Evolutionary conservation across 768 basidiomycete species (phyloP).

Genomic region (Cystobasidium onofrii): DNA sequence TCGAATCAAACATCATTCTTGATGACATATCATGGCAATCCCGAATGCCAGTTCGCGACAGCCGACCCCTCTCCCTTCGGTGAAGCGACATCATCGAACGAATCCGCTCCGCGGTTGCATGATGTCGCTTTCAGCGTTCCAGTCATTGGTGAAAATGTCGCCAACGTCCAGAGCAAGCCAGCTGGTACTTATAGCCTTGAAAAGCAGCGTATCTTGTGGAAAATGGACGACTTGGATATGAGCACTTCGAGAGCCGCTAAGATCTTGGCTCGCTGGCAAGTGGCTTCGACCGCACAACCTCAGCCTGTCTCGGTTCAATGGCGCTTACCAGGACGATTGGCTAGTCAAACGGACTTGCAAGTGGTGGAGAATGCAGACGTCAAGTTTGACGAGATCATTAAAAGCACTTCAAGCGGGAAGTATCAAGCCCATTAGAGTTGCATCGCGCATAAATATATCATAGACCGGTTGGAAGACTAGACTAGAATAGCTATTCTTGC

Average conservation of each 20-base stretch:
- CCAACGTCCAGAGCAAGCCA: conserved; percentile 49
- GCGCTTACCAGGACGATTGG: conserved; percentile 43
- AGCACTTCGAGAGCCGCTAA: conserved; percentile 36
- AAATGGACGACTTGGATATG: conserved; percentile 37
- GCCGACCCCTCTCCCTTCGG: conserved; percentile 37
- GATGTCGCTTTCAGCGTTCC: conserved; percentile 44
- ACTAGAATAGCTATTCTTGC: too few relatives aligned
- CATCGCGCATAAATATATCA: too few relatives aligned
- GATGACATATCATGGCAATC: conserved; percentile 44
- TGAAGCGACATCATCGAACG: not conserved
- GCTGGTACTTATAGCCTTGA: conserved; percentile 44
- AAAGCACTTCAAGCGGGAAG: conserved; percentile 26
- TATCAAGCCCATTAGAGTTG: conserved; percentile 15
- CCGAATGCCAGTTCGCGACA: conserved; percentile 27
- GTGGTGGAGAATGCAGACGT: conserved; percentile 37
- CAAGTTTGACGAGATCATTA: conserved; percentile 15
- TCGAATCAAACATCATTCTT: conserved; percentile 47
- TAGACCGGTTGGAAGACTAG: too few relatives aligned
- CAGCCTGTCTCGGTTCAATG: conserved; percentile 45
- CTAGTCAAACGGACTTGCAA: conserved; percentile 45
- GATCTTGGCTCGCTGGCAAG: conserved; percentile 45
- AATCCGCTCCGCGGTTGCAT: conserved; percentile 29
- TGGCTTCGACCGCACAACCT: conserved; percentile 39
- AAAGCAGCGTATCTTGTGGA: conserved; percentile 43
- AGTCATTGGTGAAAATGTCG: conserved; percentile 41